Conservation (phyloP, 2,329 filamentous ascomycete genomes). For the Penicillium sp. region DNA sequence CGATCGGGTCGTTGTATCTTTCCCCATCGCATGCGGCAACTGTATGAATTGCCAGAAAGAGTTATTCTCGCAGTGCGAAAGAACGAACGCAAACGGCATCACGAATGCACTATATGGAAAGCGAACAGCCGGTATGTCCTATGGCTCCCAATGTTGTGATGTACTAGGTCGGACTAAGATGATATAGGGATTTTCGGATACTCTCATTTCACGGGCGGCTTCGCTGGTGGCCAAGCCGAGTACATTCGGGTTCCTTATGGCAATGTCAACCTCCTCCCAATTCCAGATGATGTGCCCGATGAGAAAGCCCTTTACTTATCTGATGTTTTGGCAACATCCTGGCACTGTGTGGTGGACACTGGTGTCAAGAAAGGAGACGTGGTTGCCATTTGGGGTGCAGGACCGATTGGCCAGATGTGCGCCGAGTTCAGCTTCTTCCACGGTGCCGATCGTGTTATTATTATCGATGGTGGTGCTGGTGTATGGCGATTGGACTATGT, state of each 20-base stretch:
- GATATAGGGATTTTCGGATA: slow-evolving; percentile 61
- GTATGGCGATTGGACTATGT: slow-evolving; percentile 64
- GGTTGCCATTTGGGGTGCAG: slow-evolving; percentile 82
- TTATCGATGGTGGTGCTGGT: slow-evolving; percentile 67
- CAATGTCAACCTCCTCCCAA: slow-evolving; percentile 73
- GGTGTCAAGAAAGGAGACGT: slow-evolving; percentile 70
- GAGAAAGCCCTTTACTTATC: slow-evolving; percentile 79
- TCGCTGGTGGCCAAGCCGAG: slow-evolving; percentile 82
- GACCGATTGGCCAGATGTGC: slow-evolving; percentile 77
- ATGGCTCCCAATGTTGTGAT: background rate
- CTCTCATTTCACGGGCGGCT: slow-evolving; percentile 74
- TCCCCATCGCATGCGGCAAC: slow-evolving; percentile 67
- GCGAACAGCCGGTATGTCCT: slow-evolving; percentile 59
- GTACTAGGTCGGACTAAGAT: background rate
- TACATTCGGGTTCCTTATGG: slow-evolving; percentile 77
- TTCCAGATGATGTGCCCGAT: slow-evolving; percentile 75
- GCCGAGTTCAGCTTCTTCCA: slow-evolving; percentile 64
- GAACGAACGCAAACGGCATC: slow-evolving; percentile 68
- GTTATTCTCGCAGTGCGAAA: slow-evolving; percentile 72
- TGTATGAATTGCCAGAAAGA: slow-evolving; percentile 79
- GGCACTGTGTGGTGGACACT: slow-evolving; percentile 78
- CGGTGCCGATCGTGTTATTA: slow-evolving; percentile 69
- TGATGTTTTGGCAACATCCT: slow-evolving; percentile 74
- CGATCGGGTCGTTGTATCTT: slow-evolving; percentile 73
- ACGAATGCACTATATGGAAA: slow-evolving; percentile 74